Evolutionary conservation across 495 filamentous ascomycete species (phyloP).

Genomic region (Achaetomiella virescens): DNA sequence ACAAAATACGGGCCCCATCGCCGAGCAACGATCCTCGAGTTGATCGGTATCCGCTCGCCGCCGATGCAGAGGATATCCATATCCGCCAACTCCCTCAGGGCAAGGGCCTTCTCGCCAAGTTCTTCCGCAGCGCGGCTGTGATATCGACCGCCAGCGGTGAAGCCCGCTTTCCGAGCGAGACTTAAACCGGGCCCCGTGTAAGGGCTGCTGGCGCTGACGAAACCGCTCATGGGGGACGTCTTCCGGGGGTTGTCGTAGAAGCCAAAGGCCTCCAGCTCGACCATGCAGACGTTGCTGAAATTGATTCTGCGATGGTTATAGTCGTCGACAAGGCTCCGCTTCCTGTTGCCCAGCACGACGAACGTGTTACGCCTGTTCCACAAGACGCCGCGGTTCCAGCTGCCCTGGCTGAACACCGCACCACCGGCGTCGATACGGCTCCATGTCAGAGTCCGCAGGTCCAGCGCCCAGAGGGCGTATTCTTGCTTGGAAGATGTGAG

Average conservation of each 20-base stretch:
- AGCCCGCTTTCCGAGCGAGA: slow-evolving; percentile 54
- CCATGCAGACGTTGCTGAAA: slow-evolving; percentile 91
- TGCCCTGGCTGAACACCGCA: slow-evolving; percentile 86
- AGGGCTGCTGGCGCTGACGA: slow-evolving; percentile 72
- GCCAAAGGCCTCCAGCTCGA: slow-evolving; percentile 94
- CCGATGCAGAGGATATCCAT: slow-evolving; percentile 92
- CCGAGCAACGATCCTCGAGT: slow-evolving; percentile 77
- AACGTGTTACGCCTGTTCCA: slow-evolving; percentile 92
- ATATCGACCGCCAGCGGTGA: slow-evolving; percentile 61
- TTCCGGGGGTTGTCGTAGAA: slow-evolving; percentile 89
- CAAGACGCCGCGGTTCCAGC: slow-evolving; percentile 91
- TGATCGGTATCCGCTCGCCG: slow-evolving; percentile 88
- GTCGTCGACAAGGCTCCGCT: slow-evolving; percentile 90
- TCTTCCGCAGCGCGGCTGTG: slow-evolving; percentile 69
- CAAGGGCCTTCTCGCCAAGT: slow-evolving; percentile 72
- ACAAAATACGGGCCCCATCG: slow-evolving; percentile 96
- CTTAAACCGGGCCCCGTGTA: slow-evolving; percentile 45
- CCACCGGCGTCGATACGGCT: slow-evolving; percentile 93
- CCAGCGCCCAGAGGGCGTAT: slow-evolving; percentile 94
- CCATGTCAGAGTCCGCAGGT: slow-evolving; percentile 83
- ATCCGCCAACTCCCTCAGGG: slow-evolving; percentile 79
- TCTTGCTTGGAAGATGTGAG: slow-evolving; percentile 96
- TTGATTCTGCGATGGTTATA: slow-evolving; percentile 98
- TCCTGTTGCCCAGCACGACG: slow-evolving; percentile 89
- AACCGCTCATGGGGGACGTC: slow-evolving; percentile 68